phyloP scores from a whole-genome alignment of 768 basidiomycete genomes.

The Lentinula raphanica region DNA sequence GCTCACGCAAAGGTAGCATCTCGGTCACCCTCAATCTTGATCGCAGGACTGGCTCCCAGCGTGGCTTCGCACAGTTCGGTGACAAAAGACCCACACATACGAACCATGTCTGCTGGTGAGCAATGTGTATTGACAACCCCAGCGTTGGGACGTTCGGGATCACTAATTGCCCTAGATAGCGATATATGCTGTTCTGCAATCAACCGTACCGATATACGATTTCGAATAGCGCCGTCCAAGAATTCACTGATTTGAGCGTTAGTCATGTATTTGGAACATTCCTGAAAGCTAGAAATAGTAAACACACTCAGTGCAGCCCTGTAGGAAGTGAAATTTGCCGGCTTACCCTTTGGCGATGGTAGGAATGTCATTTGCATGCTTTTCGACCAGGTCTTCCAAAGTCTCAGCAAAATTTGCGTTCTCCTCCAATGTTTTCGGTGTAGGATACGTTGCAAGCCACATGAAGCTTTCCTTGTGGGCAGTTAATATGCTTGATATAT shows the following conservation, averaged over 20 bases:
- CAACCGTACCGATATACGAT: conserved; percentile 80
- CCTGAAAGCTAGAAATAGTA: conserved; percentile 88
- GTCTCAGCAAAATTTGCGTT: conserved; percentile 64
- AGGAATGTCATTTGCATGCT: conserved; percentile 84
- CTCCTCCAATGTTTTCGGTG: conserved; percentile 60
- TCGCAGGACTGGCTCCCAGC: conserved; percentile 61
- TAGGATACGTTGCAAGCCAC: conserved; percentile 61
- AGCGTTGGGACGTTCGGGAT: conserved; percentile 36
- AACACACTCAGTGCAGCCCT: neutral
- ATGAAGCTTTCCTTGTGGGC: conserved; percentile 68
- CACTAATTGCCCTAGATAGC: conserved; percentile 61
- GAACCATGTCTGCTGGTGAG: conserved; percentile 68
- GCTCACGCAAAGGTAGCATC: conserved; percentile 76
- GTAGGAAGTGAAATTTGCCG: conserved; percentile 3
- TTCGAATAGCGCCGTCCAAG: conserved; percentile 78
- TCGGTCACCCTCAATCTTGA: conserved; percentile 65
- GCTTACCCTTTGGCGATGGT: conserved; percentile 83
- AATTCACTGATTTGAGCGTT: conserved; percentile 75
- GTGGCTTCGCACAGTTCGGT: conserved; percentile 80
- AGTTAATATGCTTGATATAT: conserved; percentile 65
- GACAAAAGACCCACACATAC: conserved; percentile 80
- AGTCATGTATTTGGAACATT: conserved; percentile 79
- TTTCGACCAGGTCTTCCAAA: conserved; percentile 66
- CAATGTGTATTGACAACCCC: conserved; percentile 75
- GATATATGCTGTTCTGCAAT: conserved; percentile 92